phyloP scores from a whole-genome alignment of 441 rosid species.

The Populus hybrid region DNA sequence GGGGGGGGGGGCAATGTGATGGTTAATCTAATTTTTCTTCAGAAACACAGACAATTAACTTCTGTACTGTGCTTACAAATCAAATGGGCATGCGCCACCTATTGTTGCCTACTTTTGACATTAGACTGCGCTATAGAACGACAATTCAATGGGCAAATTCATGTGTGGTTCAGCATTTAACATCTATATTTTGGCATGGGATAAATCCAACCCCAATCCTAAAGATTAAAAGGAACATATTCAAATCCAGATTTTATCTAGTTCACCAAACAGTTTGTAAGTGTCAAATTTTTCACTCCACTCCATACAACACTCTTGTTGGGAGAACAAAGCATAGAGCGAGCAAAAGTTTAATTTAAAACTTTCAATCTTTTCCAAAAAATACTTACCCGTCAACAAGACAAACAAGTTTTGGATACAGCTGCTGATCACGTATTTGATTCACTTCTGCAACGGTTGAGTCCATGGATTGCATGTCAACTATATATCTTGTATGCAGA shows the following conservation, averaged over 20 bases:
- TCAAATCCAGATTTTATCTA: background rate
- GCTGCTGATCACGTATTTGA: slow-evolving; percentile 81
- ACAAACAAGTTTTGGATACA: slow-evolving; percentile 70
- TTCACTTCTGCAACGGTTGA: slow-evolving; percentile 92
- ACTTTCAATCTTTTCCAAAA: background rate
- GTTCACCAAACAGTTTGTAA: background rate
- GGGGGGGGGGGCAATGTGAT: background rate
- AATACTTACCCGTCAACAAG: slow-evolving; percentile 71
- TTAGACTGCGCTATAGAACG: background rate
- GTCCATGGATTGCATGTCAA: slow-evolving; percentile 99
- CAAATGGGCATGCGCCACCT: background rate
- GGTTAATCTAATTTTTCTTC: background rate
- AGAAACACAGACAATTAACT: background rate
- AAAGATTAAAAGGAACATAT: background rate
- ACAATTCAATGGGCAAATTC: background rate
- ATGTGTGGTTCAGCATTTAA: background rate
- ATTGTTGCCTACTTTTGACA: background rate
- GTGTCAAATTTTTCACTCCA: background rate
- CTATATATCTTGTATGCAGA: slow-evolving; percentile 91
- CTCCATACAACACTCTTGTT: background rate
- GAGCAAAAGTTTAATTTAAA: background rate
- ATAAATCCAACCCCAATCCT: background rate
- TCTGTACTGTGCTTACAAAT: background rate
- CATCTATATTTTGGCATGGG: background rate
- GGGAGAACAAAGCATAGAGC: background rate